Base-by-base conservation (phyloP, 441 rosid species). In the Manihot esculenta region DNA sequence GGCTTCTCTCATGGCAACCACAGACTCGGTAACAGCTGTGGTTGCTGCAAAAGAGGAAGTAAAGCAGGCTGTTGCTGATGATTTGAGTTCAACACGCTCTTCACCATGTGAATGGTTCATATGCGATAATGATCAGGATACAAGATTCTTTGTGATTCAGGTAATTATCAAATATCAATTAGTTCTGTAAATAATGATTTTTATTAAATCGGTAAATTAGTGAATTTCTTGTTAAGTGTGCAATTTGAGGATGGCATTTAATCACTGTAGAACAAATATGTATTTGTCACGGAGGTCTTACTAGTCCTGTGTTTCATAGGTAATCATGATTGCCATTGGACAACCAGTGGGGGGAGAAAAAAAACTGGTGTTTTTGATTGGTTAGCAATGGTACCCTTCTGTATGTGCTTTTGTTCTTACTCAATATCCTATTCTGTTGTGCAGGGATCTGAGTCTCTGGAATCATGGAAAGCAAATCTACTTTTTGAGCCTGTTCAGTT, bases 61-160 rank as follows among this genome's bases (percentile, higher is more conserved):
- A 69, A 95, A 92, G 80, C 99, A 95, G 72, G 99, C 99, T n/a
- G 96, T 95, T 26, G 99, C 98, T 0, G 97, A 91, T 80, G 96
- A 87, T 82, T 75, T 95, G 62, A 93, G 84, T 53, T 93, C 99
- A 10, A 84, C 84, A 20, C 70, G 15, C 49, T 89, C 91, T 10
- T 89, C 97, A 0, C 96, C 98, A 15, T 93, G 97, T 54, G 97
- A 91, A 72, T 95, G 99, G 99, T 93, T 89, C 57, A 80, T 93
- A 54, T 91, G 99, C 24, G 99, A 95, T 9, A 97, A 93, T 75
- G 94, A 91, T 60, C 83, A 72, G 76, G 84, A 79, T 63, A 90
- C 97, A 10, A 89, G 98, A 79, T 91, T 82, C 86, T 85, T 95
- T 79, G 92, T 88, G 54, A 89, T 95, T 74, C 99, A 95, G 97